These are phyloP conservation scores for Heimioporus sp. DNA, from an alignment of 768 basidiomycete genomes.

Conservation along the genomic window DNA sequence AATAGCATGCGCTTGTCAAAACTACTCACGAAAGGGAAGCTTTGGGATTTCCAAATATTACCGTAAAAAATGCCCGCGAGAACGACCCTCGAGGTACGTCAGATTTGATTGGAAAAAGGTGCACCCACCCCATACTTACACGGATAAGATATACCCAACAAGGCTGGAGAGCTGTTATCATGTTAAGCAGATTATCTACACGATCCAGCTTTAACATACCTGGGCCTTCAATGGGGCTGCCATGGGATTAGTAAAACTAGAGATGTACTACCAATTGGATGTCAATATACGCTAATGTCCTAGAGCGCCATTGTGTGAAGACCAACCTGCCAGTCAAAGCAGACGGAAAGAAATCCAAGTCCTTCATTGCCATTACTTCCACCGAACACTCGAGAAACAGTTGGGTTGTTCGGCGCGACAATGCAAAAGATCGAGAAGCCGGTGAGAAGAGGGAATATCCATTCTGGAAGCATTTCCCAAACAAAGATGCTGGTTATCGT, in stretches of 20 bases:
- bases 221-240: conserved; percentile 54
- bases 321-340: conserved; percentile 57
- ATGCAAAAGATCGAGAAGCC: conserved; percentile 64
- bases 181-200: not conserved
- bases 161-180: conserved; percentile 39
- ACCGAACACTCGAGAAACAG: conserved; percentile 57
- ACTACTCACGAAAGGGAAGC: conserved; percentile 54
- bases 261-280: conserved; percentile 17
- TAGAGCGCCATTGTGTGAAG: conserved; percentile 12
- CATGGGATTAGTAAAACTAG: conserved; percentile 40
- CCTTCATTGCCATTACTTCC: conserved; percentile 65
- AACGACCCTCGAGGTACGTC: conserved; percentile 21
- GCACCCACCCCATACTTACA: conserved; percentile 32
- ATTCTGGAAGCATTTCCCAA: conserved; percentile 27
- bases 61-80: conserved; percentile 38
- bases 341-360: conserved; percentile 55
- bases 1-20: not conserved
- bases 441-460: conserved; percentile 57
- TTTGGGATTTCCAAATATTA: conserved; percentile 57
- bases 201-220: conserved; percentile 10
- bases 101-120: not conserved
- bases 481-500: conserved; percentile 32
- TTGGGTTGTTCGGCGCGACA: conserved; percentile 45
- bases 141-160: conserved; percentile 49
- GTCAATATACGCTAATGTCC: not conserved